A percentile compares a stretch with the other conserved stretches of the same genome.
phyloP scores from a whole-genome alignment of 1,139 yeast species.

The Meyerozyma athensensis region DNA sequence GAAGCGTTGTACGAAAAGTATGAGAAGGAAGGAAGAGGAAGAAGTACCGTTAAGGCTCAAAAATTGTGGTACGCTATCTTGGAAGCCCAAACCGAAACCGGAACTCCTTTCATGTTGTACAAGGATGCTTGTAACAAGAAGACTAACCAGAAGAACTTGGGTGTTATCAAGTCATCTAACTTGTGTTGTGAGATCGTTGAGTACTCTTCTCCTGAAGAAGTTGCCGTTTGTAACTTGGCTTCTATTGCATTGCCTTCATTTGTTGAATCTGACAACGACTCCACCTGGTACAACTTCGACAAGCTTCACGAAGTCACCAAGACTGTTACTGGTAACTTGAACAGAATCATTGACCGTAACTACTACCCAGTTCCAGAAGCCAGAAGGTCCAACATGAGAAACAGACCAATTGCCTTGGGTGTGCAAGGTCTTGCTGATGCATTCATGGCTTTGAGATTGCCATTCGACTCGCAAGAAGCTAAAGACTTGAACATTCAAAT shows the following conservation, averaged over 20 bases:
- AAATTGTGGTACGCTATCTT: slow-evolving; percentile 50
- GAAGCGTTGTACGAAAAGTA: slow-evolving; percentile 39
- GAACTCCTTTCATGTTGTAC: slow-evolving; percentile 54
- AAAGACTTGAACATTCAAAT: slow-evolving; percentile 68
- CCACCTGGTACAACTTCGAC: slow-evolving; percentile 60
- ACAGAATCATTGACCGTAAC: slow-evolving; percentile 73
- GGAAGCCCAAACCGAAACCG: slow-evolving; percentile 57
- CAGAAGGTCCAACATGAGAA: slow-evolving; percentile 60
- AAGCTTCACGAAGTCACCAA: slow-evolving; percentile 70
- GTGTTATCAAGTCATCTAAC: slow-evolving; percentile 53
- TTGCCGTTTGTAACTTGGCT: slow-evolving; percentile 54
- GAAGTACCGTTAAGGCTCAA: slow-evolving; percentile 42
- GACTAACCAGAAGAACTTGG: slow-evolving; percentile 53
- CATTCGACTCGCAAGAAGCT: slow-evolving; percentile 77
- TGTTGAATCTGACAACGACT: slow-evolving; percentile 35
- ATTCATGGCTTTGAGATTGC: slow-evolving; percentile 70
- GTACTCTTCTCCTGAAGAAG: slow-evolving; percentile 50
- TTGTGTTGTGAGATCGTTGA: slow-evolving; percentile 57
- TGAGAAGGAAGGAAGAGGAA: slow-evolving; percentile 39
- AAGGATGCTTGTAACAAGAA: slow-evolving; percentile 53
- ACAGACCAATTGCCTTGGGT: slow-evolving; percentile 85
- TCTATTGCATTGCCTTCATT: slow-evolving; percentile 50
- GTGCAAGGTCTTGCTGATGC: slow-evolving; percentile 89
- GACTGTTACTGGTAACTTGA: slow-evolving; percentile 69
- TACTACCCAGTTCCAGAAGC: slow-evolving; percentile 76